phyloP scores from a whole-genome alignment of 805 yeast species.

The Candida caryicola region DNA sequence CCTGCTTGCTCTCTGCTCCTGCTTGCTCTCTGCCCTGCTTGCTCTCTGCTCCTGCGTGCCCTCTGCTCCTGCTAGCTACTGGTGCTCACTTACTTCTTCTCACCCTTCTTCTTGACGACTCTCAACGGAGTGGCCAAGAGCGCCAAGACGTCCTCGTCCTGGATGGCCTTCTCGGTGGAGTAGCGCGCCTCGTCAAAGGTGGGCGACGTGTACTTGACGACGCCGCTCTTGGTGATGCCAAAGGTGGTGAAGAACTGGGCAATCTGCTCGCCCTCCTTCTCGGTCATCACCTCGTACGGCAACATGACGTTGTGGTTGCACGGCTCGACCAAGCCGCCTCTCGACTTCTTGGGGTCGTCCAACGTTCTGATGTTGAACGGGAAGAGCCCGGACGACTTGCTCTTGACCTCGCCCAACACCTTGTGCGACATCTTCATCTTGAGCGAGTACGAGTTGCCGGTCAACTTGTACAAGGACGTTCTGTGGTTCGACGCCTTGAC shows the following conservation, averaged over 20 bases:
- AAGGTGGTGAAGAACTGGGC: constrained; percentile 76
- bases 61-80: no score
- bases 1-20: no score
- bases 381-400: constrained; percentile 57
- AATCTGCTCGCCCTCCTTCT: constrained; percentile 61
- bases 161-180: constrained; percentile 54
- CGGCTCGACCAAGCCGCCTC: constrained; percentile 74
- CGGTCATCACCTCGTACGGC: constrained; percentile 67
- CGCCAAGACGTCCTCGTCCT: constrained; percentile 47
- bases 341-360: constrained; percentile 66
- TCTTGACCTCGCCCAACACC: constrained; percentile 64
- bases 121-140: constrained; percentile 53
- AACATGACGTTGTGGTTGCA: constrained; percentile 61
- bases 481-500: constrained; percentile 56
- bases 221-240: constrained; percentile 71
- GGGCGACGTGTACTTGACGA: constrained; percentile 60
- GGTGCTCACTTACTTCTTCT: no score
- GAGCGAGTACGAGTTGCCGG: constrained; percentile 65
- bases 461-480: constrained; percentile 70
- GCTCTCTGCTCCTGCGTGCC: no score
- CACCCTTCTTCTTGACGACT: constrained; percentile 46
- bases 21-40: no score
- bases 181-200: constrained; percentile 47
- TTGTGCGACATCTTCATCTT: constrained; percentile 69
- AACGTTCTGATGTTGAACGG: constrained; percentile 67